A percentile compares a stretch with the other conserved stretches of the same genome.
Conservation (phyloP, 1,139 yeast species). For the Candida sojae region DNA sequence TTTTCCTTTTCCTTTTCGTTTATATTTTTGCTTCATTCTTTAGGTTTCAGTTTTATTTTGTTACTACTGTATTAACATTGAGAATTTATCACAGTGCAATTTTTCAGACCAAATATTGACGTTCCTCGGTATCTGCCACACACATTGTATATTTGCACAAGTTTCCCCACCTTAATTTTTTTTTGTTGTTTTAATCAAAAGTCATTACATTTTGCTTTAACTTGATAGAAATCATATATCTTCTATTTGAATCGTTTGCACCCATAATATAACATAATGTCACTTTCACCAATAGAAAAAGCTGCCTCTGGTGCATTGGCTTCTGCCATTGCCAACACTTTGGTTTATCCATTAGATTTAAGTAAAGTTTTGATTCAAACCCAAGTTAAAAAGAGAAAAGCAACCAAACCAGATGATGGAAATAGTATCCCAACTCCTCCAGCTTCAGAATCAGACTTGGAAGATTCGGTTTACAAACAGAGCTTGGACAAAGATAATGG, state of each 20-base stretch:
- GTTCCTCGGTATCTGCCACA: background rate
- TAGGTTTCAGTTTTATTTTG: too few relatives aligned
- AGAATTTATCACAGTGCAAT: too few relatives aligned
- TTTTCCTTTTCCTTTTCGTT: background rate
- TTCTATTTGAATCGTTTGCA: too few relatives aligned
- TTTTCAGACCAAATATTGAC: background rate
- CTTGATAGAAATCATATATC: background rate
- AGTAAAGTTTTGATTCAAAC: slow-evolving; percentile 76
- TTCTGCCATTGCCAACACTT: slow-evolving; percentile 78
- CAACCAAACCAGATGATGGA: slow-evolving; percentile 5
- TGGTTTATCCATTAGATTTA: slow-evolving; percentile 74
- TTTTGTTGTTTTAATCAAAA: background rate
- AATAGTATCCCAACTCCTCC: slow-evolving; percentile 17
- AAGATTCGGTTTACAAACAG: slow-evolving; percentile 29
- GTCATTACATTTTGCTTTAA: background rate
- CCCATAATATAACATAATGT: slow-evolving; percentile 22
- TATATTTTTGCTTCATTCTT: background rate
- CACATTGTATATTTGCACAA: background rate
- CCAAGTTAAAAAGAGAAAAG: slow-evolving; percentile 42
- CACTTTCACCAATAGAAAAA: slow-evolving; percentile 61
- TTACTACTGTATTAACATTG: background rate
- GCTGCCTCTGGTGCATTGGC: slow-evolving; percentile 88
- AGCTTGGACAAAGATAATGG: slow-evolving; percentile 21
- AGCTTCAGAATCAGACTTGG: slow-evolving; percentile 19
- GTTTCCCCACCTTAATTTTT: background rate